Base-by-base conservation (phyloP, 805 yeast species). In the Naumovozyma castellii region DNA sequence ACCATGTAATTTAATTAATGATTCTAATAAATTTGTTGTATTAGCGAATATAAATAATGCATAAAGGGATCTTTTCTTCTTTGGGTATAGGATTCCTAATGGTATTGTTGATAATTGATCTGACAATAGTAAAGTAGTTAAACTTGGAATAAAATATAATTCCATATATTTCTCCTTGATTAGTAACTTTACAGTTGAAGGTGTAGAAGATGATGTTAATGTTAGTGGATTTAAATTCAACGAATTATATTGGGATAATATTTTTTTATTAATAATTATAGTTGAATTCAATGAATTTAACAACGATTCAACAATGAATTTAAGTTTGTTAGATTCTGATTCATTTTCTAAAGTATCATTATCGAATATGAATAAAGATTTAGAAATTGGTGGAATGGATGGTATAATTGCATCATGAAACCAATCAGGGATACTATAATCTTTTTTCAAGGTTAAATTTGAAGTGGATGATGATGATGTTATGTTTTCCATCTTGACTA, bases 1-100 rank as follows among this genome's bases (percentile, higher is more conserved):
- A 12, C 67, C 67, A 47, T 67, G 64, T 0, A 61, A 38, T 4
- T 57, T 41, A 18, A 68, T 49, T 3, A 69, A 41, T 41, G 64
- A 48, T 18, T 67, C 69, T 47, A 65, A 50, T 10, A 51, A 38
- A 17, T 48, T 43, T 18, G 49, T 46, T 35, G 54, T 48, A 43
- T 49, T 46, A 51, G 50, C 48, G 38, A 33, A 44, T 40, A 44
- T 43, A 31, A 37, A 35, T 22, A 29, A 46, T 32, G 14, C n/a
- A 10, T 22, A 22, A 9, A 29, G 14, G 5, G 32, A 29, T 29
- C 15, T 29, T 29, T 36, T 14, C 32, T 28, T n/a, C 14, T 5
- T 18, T 13, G 16, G 25, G n/a, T n/a, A n/a, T 22, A 22, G 10
- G 27, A 10, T 19, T 3, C 14, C n/a, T n/a, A n/a, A n/a, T n/a